Percentiles rank a stretch among this genome's conserved stretches.
phyloP scores from a whole-genome alignment of 352 stramenopile species.

The Globisporangium echinulatum region DNA sequence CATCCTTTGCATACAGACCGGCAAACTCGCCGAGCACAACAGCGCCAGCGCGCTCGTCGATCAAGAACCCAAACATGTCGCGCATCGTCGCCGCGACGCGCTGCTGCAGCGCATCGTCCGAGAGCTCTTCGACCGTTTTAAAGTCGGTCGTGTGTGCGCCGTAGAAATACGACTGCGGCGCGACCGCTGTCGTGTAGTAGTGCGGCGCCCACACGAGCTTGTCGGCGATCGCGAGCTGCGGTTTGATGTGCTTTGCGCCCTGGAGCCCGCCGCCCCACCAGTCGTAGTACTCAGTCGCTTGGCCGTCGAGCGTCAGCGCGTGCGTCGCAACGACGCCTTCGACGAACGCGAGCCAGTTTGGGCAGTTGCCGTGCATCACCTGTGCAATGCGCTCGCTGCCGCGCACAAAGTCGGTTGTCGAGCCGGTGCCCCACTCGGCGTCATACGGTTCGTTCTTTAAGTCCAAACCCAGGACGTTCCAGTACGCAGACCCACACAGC shows the following conservation, averaged over 20 bases:
- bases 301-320: constrained; percentile 37
- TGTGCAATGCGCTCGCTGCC: constrained; percentile 70
- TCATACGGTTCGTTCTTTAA: constrained; percentile 75
- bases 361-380: constrained; percentile 67
- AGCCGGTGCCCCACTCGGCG: constrained; percentile 62
- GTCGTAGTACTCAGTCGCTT: constrained; percentile 61
- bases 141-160: constrained; percentile 43
- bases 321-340: constrained; percentile 54
- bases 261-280: constrained; percentile 79
- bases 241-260: constrained; percentile 33
- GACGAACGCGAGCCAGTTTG: constrained; percentile 74
- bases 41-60: constrained; percentile 35
- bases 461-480: constrained; percentile 78
- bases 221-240: constrained; percentile 51
- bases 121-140: constrained; percentile 50
- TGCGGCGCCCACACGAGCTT: constrained; percentile 80
- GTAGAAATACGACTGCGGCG: constrained; percentile 72
- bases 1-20: constrained; percentile 62
- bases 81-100: constrained; percentile 55
- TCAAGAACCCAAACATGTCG: constrained; percentile 76
- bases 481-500: constrained; percentile 59
- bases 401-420: constrained; percentile 55
- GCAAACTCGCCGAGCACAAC: constrained; percentile 74
- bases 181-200: constrained; percentile 78
- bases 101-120: constrained; percentile 38